Base-by-base conservation (phyloP, 2,329 filamentous ascomycete species). In the Endoconidiophora laricicola region DNA sequence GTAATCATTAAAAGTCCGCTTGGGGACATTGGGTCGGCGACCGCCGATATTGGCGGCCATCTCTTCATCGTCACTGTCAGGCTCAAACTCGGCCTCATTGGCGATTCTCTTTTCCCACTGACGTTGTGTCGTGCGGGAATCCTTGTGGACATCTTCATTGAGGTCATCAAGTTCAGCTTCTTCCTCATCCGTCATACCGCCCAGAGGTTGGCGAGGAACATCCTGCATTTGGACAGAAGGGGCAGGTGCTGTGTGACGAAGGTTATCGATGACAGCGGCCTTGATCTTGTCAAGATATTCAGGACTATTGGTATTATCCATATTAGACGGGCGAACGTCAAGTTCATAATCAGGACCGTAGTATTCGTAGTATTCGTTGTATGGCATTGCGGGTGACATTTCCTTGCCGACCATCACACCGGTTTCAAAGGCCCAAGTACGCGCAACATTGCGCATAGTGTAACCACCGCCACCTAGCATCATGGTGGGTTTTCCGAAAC, bases 341-440 rank as follows among this genome's bases (percentile, higher is more conserved):
- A 98, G 74, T 55, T 86, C 82, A 59, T 90, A 94, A 58, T 94
- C 86, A 5, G 84, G 84, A 12, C 84, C 86, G 63, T 96, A 98
- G 60, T 94, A 94, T 62, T 81, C 77, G 62, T 96, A 96, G 65
- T 96, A 96, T 68, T 96, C 90, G 56, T 94, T 96, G 65, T 87
- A 96, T 0, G 90, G 90, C 39, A 96, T 72, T n/a, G 84, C 80
- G 4, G 82, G 74, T 9, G 78, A 74, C 74, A 96, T 85, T 26
- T 85, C 74, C 54, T 88, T 78, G 24, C 85, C 85, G 18, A 95
- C 85, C 6, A 96, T 73, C 52, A 87, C 75, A 56, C 90, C 90
- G 1, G 91, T 98, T 66, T 98, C 91, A 62, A 90, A 94, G 5
- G 88, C 88, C 91, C 91, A 98, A 4, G 90, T 91, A 46, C 91